Evolutionary conservation across 805 yeast species (phyloP).

Genomic region (Saturnispora galanensis): DNA sequence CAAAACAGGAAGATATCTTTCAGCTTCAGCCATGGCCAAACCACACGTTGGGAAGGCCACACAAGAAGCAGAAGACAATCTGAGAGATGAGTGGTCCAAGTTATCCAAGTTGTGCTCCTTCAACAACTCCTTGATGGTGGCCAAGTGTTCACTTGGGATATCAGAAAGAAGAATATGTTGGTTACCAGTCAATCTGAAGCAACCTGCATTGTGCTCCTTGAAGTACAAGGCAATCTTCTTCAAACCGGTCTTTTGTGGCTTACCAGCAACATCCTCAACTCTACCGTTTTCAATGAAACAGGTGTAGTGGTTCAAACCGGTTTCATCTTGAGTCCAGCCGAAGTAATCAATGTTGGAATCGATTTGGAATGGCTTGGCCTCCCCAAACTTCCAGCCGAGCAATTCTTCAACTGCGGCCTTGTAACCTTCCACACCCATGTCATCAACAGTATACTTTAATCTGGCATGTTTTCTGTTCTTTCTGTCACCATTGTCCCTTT

Average conservation of each 20-base stretch:
- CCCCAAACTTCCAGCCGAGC: constrained; percentile 66
- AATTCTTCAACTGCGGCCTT: constrained; percentile 72
- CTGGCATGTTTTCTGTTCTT: constrained; percentile 95
- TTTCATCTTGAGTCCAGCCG: constrained; percentile 88
- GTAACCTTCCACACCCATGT: constrained; percentile 80
- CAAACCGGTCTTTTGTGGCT: constrained; percentile 84
- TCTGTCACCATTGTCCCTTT: constrained; percentile 92
- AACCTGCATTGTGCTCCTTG: constrained; percentile 54
- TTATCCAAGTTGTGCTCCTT: constrained; percentile 74
- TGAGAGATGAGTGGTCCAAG: constrained; percentile 60
- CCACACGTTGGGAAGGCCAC: constrained; percentile 99
- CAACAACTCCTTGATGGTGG: constrained; percentile 51
- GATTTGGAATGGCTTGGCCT: constrained; percentile 63
- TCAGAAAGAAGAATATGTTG: constrained; percentile 79
- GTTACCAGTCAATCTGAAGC: constrained; percentile 91
- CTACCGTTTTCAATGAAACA: constrained; percentile 94
- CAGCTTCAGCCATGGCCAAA: constrained; percentile 97
- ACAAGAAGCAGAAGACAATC: constrained; percentile 91
- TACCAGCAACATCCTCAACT: constrained; percentile 83
- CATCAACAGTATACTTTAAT: constrained; percentile 93
- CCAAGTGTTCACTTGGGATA: constrained; percentile 59
- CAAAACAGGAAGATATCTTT: constrained; percentile 79
- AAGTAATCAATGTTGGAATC: constrained; percentile 83
- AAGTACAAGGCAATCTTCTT: constrained; percentile 66
- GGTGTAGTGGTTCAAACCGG: constrained; percentile 80